A percentile compares a stretch with the other conserved stretches of the same genome.
Conservation (phyloP, 305 asterid genomes). For the Solanum hybrid region DNA sequence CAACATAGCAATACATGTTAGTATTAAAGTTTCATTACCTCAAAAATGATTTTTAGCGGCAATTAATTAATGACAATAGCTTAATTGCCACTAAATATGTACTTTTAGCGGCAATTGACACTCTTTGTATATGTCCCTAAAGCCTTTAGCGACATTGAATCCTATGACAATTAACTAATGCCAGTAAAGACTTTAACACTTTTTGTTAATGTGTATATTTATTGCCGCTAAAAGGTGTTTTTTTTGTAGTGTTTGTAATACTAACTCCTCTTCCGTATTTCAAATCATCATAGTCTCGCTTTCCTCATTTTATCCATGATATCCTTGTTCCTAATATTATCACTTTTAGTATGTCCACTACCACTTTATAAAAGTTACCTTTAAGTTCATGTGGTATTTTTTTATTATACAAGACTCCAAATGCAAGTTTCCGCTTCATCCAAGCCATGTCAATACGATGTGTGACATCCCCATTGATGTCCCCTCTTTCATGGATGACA, state of each 20-base stretch:
- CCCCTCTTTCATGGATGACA: neutral
- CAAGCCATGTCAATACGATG: neutral
- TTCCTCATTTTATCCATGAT: neutral
- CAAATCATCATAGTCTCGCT: neutral
- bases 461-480: neutral
- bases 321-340: too few relatives aligned
- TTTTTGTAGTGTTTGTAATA: neutral
- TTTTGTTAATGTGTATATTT: too few relatives aligned
- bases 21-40: neutral
- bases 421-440: neutral
- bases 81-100: too few relatives aligned
- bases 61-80: too few relatives aligned
- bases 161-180: too few relatives aligned
- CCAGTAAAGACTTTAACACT: too few relatives aligned
- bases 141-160: too few relatives aligned
- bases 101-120: too few relatives aligned
- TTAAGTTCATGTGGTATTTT: too few relatives aligned
- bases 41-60: too few relatives aligned
- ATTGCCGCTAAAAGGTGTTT: too few relatives aligned
- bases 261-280: neutral
- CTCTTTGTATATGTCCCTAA: too few relatives aligned
- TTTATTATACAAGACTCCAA: neutral
- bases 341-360: neutral
- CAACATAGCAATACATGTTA: neutral
- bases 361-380: neutral